These are phyloP conservation scores for Cenchrus americanus DNA, from an alignment of 176 grass and related monocot species.

Conservation along the genomic window DNA sequence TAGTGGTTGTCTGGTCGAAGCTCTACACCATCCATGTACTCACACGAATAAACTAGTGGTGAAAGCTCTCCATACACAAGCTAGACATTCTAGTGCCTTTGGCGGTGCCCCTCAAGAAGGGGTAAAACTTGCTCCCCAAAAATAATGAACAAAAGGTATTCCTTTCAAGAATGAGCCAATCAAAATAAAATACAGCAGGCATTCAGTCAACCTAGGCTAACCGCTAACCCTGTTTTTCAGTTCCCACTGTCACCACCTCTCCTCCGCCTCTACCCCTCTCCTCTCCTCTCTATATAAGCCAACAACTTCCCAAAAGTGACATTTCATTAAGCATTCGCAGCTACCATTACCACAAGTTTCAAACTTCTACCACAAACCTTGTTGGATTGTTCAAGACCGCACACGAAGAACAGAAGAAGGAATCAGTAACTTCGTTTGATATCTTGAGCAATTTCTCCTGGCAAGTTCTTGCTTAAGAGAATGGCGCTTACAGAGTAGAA, in stretches of 20 bases:
- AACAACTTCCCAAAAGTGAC: not conserved
- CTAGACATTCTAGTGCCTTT: not conserved
- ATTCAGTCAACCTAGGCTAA: slow-evolving; percentile 53
- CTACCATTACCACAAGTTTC: not conserved
- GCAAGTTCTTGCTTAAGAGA: not conserved
- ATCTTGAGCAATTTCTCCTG: not conserved
- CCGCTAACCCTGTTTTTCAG: not conserved
- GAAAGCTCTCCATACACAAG: not conserved
- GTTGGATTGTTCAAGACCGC: not conserved
- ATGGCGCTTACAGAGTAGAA: not conserved
- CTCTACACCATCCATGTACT: not conserved
- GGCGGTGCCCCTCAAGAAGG: slow-evolving; percentile 39
- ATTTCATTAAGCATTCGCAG: not conserved
- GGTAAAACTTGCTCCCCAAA: slow-evolving; percentile 33
- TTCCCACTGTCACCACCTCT: slow-evolving; percentile 39
- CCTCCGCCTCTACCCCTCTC: not conserved
- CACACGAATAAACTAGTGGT: not conserved
- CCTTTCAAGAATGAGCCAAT: slow-evolving; percentile 22
- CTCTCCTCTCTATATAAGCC: not conserved
- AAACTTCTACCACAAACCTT: not conserved
- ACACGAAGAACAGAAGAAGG: not conserved
- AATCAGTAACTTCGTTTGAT: not conserved
- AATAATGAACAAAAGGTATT: not conserved
- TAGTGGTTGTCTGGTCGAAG: not conserved
- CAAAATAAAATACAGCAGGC: slow-evolving; percentile 41